Evolutionary conservation across 179 eudicot species (phyloP), one percentile per base, ranked within the genome.

Genomic region (Spinacia oleracea): DNA sequence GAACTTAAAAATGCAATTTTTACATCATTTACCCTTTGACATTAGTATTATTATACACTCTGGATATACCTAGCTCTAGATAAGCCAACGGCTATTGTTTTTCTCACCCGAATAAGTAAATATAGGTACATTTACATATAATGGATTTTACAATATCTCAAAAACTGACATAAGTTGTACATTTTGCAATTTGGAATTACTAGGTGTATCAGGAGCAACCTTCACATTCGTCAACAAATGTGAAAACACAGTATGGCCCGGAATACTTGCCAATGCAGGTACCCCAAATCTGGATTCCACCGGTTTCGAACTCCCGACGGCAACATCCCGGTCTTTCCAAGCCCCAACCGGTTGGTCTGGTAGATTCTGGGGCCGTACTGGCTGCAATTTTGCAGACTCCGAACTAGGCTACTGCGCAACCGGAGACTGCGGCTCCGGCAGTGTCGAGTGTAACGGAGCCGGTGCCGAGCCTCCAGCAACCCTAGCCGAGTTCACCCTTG

Each of bases 311-410:
- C 89, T 88, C 42, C 84, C 84, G 2, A 43, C 89, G 60, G 81
- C 56, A 50, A 67, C 79, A 2, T 77, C 91, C 74, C 84, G 84
- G 15, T 27, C 89, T 2, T 80, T 88, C 46, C 89, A 78, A 55
- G 85, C 91, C 31, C 89, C 91, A 55, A 71, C 91, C 32, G 86
- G 91, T 9, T 88, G 88, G 87, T 85, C 89, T 10, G 88, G 91
- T 64, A 90, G 93, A 1, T 89, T 90, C 80, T 90, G 93, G 93
- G 93, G 82, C n/a, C 81, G 93, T 46, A 90, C 93, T 35, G 88
- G 86, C 51, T 90, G 93, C 77, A 83, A 74, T 16, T 84, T 84
- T 79, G 79, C 74, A 48, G 75, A 71, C 10, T 73, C 89, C 59
- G 84, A 67, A 10, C 55, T 46, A 0, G 85, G 88, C 9, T 77